Evolutionary conservation across 306 rosid species (phyloP), one percentile per base, ranked within the genome.

Genomic region (Ammopiptanthus mongolicus): DNA sequence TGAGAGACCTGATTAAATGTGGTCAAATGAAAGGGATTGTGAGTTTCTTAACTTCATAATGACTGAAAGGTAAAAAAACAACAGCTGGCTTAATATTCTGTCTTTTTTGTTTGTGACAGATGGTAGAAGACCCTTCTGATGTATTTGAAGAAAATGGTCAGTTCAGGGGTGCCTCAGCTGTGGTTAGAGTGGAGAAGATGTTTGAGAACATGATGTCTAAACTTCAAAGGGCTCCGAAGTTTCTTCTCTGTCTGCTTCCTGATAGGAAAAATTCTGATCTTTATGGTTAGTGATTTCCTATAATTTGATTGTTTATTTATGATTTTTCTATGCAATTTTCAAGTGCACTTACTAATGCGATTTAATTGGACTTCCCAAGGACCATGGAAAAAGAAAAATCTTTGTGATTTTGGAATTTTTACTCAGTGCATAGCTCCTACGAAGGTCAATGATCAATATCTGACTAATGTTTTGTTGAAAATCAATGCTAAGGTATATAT

Each of bases 221-320:
- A 55, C 93, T 95, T 74, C 93, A 96, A 7, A 93, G 88, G 28
- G 79, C 86, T 8, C 99, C 97, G 1, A 76, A 81, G 17, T 95
- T 92, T 48, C 78, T 95, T 7, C 92, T 96, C 10, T 96, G 99
- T 65, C 51, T 96, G 69, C 96, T 96, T 52, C 92, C 99, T 4
- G 98, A 96, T 65, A 84, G 99, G 46, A 96, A 96, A 61, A 96
- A 96, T 57, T 90, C 89, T 63, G 97, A 91, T 73, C 89, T 96
- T 59, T 96, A 96, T 85, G 99, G 99, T 95, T 53, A 7, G 80
- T 29, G 57, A 39, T 28, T 48, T 79, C 39, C 15, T 28, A 1
- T 14, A 13, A 6, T 57, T 65, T 51, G 8, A 1, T 6, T 19
- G 55, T 8, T 15, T 22, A 3, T 47, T 34, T 47, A n/a, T 25